phyloP scores from a whole-genome alignment of 768 basidiomycete species.

The Phlebiopsis gigantea region DNA sequence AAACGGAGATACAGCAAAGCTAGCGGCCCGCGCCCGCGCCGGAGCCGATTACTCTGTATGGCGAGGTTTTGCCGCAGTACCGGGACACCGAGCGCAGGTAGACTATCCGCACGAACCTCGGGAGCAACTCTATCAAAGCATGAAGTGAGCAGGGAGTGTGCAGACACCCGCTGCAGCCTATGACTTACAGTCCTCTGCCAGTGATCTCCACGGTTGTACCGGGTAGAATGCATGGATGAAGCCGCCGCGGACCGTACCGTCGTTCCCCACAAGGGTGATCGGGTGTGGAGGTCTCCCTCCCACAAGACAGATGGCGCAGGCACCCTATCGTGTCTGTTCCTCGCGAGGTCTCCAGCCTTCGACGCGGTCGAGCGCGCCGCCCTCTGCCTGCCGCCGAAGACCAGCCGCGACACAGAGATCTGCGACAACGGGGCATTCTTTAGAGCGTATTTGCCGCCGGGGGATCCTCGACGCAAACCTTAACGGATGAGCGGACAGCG shows the following conservation, averaged over 20 bases:
- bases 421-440: neutral
- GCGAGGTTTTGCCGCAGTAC: neutral
- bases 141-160: neutral
- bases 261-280: neutral
- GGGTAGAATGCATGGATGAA: neutral
- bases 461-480: neutral
- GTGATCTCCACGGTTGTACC: neutral
- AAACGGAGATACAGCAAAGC: neutral
- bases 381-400: neutral
- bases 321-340: neutral
- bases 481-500: neutral
- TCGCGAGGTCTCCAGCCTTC: neutral
- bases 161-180: neutral
- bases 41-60: too few species aligned
- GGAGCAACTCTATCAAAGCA: neutral
- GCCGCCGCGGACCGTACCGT: too few species aligned
- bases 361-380: neutral
- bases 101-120: neutral
- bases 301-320: neutral
- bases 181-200: neutral
- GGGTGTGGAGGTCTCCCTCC: neutral
- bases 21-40: too few species aligned
- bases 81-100: too few species aligned
- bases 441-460: neutral
- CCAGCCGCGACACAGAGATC: neutral